Percentiles rank a stretch among this genome's conserved stretches.
Conservation (phyloP, 2,329 filamentous ascomycete genomes). For the Pseudodiploospora longispora region DNA sequence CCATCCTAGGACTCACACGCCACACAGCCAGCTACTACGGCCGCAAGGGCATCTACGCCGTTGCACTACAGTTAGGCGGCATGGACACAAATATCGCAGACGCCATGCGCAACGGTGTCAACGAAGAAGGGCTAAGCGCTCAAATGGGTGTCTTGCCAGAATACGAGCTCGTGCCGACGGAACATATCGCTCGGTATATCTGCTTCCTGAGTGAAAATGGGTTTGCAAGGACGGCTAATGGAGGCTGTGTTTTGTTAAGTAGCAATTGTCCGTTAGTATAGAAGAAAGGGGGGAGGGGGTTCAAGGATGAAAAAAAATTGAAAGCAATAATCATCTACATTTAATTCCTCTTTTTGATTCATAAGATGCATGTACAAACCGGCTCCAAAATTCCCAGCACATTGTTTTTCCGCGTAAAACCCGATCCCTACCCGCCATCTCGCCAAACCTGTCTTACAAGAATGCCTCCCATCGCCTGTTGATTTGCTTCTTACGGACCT, state of each 20-base stretch:
- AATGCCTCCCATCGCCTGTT: conserved; percentile 51
- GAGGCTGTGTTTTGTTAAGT: conserved; percentile 26
- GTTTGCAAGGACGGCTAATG: conserved; percentile 25
- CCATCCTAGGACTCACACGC: conserved; percentile 44
- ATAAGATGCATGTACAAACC: not conserved
- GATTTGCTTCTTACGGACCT: conserved; percentile 61
- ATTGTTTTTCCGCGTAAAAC: not conserved
- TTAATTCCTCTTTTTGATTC: conserved; percentile 1
- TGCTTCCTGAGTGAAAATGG: conserved; percentile 23
- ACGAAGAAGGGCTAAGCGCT: conserved; percentile 23
- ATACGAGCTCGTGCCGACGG: conserved; percentile 21
- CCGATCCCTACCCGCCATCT: conserved; percentile 2
- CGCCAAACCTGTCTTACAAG: conserved; percentile 17
- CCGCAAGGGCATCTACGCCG: conserved; percentile 42
- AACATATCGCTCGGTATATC: conserved; percentile 32
- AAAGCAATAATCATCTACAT: not conserved
- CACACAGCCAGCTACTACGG: conserved; percentile 51
- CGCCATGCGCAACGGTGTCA: conserved; percentile 27
- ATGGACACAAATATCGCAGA: conserved; percentile 46
- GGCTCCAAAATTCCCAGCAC: not conserved
- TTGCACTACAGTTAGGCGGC: conserved; percentile 40
- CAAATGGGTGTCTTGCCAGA: conserved; percentile 19
- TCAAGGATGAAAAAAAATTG: not conserved
- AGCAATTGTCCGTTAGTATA: conserved; percentile 29
- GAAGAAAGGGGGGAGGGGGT: not conserved